Percentiles rank a stretch among this genome's conserved stretches.
Evolutionary conservation across 257 asterid genomes (phyloP).

Genomic region (Paraleonurus japonicus): DNA sequence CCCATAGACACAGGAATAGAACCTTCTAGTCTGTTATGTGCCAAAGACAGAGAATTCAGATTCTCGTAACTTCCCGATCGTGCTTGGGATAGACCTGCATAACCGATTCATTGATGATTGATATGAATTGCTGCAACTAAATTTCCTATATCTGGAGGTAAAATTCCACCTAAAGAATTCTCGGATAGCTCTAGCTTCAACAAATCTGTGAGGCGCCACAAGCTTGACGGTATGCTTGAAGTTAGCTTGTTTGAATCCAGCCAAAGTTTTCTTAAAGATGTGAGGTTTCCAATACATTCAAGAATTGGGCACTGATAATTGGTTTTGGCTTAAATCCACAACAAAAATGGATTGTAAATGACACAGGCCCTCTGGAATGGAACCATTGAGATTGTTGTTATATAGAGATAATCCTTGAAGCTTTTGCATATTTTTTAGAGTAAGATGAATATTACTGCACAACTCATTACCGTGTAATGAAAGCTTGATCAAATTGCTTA

Average conservation of each 20-base stretch:
- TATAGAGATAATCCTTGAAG: neutral
- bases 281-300: constrained; percentile 24
- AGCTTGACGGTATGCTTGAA: neutral
- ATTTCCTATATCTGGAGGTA: constrained; percentile 6
- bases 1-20: constrained; percentile 2
- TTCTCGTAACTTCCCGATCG: neutral
- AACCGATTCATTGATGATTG: constrained; percentile 14
- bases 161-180: neutral
- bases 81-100: constrained; percentile 12
- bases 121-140: constrained; percentile 3
- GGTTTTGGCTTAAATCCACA: neutral
- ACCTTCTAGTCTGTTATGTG: constrained; percentile 1
- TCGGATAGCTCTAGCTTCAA: neutral
- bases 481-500: too few species aligned
- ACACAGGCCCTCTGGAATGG: neutral
- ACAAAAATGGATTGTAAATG: neutral
- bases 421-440: neutral
- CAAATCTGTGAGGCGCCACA: neutral
- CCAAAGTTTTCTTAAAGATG: neutral
- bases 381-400: neutral
- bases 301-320: neutral
- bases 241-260: neutral
- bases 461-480: neutral
- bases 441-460: neutral
- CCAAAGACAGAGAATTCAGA: neutral